Percentiles rank a stretch among this genome's conserved stretches.
These are phyloP conservation scores for Phytophthora gonapodyides DNA, from an alignment of 352 stramenopile species.

Conservation along the genomic window DNA sequence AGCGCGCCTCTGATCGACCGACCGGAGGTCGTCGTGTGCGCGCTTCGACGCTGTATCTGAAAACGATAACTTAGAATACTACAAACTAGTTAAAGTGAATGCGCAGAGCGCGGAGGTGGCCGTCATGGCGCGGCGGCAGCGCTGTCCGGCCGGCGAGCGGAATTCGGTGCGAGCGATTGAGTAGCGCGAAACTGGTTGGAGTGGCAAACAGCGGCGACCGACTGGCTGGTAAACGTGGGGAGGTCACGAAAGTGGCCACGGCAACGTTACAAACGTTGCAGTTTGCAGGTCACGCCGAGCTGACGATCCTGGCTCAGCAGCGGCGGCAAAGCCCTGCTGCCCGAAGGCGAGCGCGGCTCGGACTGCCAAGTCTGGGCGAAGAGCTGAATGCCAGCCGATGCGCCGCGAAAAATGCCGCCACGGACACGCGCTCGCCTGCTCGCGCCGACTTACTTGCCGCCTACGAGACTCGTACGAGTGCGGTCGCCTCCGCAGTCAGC, in stretches of 20 bases:
- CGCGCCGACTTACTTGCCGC: no score
- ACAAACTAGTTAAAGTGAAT: no score
- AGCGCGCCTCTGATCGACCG: background rate
- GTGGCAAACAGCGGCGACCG: conserved; percentile 1
- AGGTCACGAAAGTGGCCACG: conserved; percentile 6
- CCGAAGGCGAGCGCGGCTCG: background rate
- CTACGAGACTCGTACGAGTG: no score
- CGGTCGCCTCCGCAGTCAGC: conserved; percentile 8
- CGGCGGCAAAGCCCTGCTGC: no score
- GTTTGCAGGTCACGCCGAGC: conserved; percentile 7
- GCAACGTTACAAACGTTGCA: conserved; percentile 26
- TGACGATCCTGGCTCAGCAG: conserved; percentile 10
- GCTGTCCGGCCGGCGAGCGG: no score
- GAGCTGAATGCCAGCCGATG: conserved; percentile 20
- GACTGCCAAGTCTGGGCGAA: no score
- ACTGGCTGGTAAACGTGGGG: background rate
- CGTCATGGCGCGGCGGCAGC: no score
- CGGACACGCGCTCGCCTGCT: conserved; percentile 21
- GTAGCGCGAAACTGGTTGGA: background rate
- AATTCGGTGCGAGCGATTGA: no score
- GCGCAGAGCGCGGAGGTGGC: no score
- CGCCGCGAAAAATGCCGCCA: background rate
- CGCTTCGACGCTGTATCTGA: conserved; percentile 21
- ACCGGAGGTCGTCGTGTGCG: background rate
- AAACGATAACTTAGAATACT: conserved; percentile 32